Evolutionary conservation across 163 green algal species (phyloP).

Genomic region (Chlorella variabilis): DNA sequence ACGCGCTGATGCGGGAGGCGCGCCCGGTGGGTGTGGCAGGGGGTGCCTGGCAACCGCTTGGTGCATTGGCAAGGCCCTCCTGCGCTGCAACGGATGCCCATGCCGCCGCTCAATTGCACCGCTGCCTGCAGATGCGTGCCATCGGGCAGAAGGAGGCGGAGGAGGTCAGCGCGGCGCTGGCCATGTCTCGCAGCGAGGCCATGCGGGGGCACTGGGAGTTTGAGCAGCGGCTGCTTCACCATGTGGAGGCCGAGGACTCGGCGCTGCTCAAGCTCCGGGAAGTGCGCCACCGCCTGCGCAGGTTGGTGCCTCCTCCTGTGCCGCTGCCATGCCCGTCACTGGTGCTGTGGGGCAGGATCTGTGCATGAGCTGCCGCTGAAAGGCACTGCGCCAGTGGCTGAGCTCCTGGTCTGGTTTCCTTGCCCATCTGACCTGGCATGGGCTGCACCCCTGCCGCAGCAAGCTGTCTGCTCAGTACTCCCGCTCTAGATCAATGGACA

Average conservation of each 20-base stretch:
- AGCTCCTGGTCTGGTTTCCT: no score
- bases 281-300: constrained; percentile 29
- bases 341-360: no score
- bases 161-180: constrained; percentile 32
- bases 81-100: background rate
- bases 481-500: constrained; percentile 10
- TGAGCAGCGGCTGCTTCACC: constrained; percentile 49
- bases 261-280: background rate
- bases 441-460: background rate
- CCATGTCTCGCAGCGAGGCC: constrained; percentile 23
- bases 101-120: no score
- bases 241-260: constrained; percentile 1
- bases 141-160: constrained; percentile 7
- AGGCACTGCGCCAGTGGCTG: no score
- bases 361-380: no score
- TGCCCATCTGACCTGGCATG: no score
- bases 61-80: background rate
- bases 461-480: constrained; percentile 20
- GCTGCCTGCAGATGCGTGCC: constrained; percentile 33
- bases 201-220: constrained; percentile 53
- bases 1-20: background rate
- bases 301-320: background rate
- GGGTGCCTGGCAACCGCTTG: background rate
- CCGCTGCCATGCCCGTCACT: no score
- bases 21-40: background rate